These are phyloP conservation scores for Primulina tabacum DNA, from an alignment of 257 asterid genomes.

Conservation along the genomic window DNA sequence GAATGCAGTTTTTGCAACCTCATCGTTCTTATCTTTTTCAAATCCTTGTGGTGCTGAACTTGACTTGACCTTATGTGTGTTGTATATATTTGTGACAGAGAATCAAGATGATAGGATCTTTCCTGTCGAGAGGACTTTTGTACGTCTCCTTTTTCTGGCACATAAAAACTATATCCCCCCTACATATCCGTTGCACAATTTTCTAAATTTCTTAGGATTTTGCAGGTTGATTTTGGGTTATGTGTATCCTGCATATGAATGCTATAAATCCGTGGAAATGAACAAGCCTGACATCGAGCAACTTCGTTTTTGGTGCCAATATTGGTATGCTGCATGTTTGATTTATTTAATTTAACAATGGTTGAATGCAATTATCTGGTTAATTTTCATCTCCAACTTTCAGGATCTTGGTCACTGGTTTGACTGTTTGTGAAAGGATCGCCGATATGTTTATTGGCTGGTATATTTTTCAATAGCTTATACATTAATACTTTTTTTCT, in stretches of 20 bases:
- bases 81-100: conserved; percentile 45
- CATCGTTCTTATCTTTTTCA: background rate
- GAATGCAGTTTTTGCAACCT: background rate
- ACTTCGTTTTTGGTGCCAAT: conserved; percentile 96
- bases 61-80: conserved; percentile 7
- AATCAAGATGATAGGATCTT: conserved; percentile 83
- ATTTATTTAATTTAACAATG: conserved; percentile 11
- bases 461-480: conserved; percentile 36
- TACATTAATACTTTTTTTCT: background rate
- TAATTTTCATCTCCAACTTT: conserved; percentile 17
- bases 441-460: conserved; percentile 83
- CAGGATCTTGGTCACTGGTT: conserved; percentile 80
- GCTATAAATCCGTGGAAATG: conserved; percentile 83
- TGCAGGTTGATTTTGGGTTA: conserved; percentile 86
- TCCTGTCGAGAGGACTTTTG: conserved; percentile 81
- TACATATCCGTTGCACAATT: conserved; percentile 17
- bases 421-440: conserved; percentile 80
- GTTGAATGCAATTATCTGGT: conserved; percentile 20
- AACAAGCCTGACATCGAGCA: conserved; percentile 85
- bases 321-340: conserved; percentile 48
- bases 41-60: background rate
- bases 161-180: background rate
- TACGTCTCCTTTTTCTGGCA: conserved; percentile 34
- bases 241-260: conserved; percentile 87
- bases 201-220: conserved; percentile 17